Conservation (phyloP, 495 filamentous ascomycete species). For the Daldinia vernicosa region DNA sequence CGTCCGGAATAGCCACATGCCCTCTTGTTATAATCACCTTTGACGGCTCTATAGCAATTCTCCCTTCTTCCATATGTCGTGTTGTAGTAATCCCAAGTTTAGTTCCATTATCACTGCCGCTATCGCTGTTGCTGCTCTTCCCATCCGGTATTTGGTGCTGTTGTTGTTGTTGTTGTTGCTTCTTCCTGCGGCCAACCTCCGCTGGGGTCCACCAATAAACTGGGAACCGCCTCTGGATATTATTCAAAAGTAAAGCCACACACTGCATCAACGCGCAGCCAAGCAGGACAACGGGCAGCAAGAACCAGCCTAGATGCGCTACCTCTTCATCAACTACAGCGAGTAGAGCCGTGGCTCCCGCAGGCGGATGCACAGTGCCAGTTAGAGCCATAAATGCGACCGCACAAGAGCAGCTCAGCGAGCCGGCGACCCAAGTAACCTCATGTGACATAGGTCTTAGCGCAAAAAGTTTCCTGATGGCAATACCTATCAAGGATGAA, state of each 20-base stretch:
- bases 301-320: constrained; percentile 73
- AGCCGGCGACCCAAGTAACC: constrained; percentile 72
- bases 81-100: constrained; percentile 20
- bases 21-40: constrained; percentile 46
- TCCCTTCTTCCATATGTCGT: constrained; percentile 32
- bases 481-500: constrained; percentile 71
- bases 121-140: constrained; percentile 16
- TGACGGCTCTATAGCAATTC: constrained; percentile 22
- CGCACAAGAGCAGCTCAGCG: constrained; percentile 73
- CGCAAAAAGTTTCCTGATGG: constrained; percentile 76
- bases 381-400: constrained; percentile 79
- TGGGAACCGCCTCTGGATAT: constrained; percentile 78
- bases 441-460: constrained; percentile 62
- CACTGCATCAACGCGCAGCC: constrained; percentile 71
- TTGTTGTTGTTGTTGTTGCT: constrained; percentile 6
- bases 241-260: constrained; percentile 76
- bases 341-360: constrained; percentile 85
- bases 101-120: constrained; percentile 21
- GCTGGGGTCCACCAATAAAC: constrained; percentile 78
- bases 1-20: constrained; percentile 47
- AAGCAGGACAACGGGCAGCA: constrained; percentile 73
- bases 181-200: constrained; percentile 44
- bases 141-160: neutral
- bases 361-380: constrained; percentile 84
- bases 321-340: constrained; percentile 70